phyloP scores from a whole-genome alignment of 2,329 filamentous ascomycete genomes.

The Chaetoscypha palmicola region DNA sequence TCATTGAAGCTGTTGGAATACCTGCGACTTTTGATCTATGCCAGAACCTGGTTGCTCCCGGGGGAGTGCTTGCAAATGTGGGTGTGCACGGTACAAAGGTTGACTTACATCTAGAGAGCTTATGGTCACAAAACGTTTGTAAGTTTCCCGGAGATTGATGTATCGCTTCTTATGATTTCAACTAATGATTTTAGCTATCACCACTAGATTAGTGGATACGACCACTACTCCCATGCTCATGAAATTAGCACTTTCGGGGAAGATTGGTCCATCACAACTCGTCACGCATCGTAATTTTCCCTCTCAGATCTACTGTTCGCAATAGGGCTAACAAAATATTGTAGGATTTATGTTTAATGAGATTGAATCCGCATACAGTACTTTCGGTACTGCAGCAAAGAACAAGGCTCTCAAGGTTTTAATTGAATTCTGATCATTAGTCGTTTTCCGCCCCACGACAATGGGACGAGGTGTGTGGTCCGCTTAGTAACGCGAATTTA shows the following conservation, averaged over 20 bases:
- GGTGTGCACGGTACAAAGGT: slow-evolving; percentile 51
- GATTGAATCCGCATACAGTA: slow-evolving; percentile 39
- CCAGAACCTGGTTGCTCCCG: slow-evolving; percentile 46
- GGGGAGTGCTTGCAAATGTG: slow-evolving; percentile 49
- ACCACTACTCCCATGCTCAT: slow-evolving; percentile 42
- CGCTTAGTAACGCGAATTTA: too few species aligned
- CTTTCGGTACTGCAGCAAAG: slow-evolving; percentile 37
- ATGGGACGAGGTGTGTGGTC: too few species aligned
- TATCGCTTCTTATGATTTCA: background rate
- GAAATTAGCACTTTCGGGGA: slow-evolving; percentile 38
- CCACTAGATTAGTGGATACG: slow-evolving; percentile 41
- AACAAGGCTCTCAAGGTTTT: slow-evolving; percentile 39
- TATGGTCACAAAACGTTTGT: slow-evolving; percentile 50
- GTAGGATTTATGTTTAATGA: slow-evolving; percentile 37
- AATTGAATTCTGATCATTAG: slow-evolving; percentile 27
- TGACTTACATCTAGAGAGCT: slow-evolving; percentile 43
- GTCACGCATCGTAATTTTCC: slow-evolving; percentile 39
- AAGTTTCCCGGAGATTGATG: slow-evolving; percentile 23
- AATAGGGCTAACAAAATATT: slow-evolving; percentile 6
- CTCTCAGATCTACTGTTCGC: background rate
- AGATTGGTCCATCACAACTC: slow-evolving; percentile 36
- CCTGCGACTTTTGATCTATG: slow-evolving; percentile 46
- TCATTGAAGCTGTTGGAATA: slow-evolving; percentile 70
- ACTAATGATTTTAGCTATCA: slow-evolving; percentile 33
- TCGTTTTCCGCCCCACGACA: too few species aligned